Conservation (phyloP, 129 eudicot genomes). For the Erigeron canadensis region DNA sequence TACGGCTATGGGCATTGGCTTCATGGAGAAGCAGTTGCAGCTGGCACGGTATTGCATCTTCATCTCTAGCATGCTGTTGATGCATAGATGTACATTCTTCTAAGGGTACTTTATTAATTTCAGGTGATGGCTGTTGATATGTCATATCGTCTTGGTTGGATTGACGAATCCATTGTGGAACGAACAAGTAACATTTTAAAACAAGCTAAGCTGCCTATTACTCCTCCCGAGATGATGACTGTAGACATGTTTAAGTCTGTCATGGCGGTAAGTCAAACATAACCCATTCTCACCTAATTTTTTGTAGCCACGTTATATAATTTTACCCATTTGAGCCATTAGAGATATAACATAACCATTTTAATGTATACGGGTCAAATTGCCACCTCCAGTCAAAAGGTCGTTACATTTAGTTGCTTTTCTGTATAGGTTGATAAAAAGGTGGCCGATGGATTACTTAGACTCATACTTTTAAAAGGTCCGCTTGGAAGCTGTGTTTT, state of each 20-base stretch:
- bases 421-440: constrained; percentile 80
- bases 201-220: constrained; percentile 76
- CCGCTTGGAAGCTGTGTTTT: constrained; percentile 87
- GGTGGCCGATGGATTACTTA: constrained; percentile 94
- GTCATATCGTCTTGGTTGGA: constrained; percentile 98
- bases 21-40: constrained; percentile 99
- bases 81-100: constrained; percentile 3
- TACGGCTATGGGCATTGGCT: constrained; percentile 97
- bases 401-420: constrained; percentile 6
- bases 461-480: constrained; percentile 95
- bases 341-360: too few relatives aligned
- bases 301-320: too few relatives aligned
- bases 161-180: constrained; percentile 67
- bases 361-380: not conserved
- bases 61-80: not conserved
- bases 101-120: constrained; percentile 32
- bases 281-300: not conserved
- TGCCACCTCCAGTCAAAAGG: not conserved
- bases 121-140: constrained; percentile 98
- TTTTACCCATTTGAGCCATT: too few relatives aligned
- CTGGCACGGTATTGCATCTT: constrained; percentile 68
- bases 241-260: constrained; percentile 91
- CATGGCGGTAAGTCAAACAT: constrained; percentile 74
- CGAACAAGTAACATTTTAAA: constrained; percentile 58
- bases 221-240: constrained; percentile 87